These are phyloP conservation scores for Solanum pinnatisectum DNA, from an alignment of 257 asterid genomes.

Conservation along the genomic window DNA sequence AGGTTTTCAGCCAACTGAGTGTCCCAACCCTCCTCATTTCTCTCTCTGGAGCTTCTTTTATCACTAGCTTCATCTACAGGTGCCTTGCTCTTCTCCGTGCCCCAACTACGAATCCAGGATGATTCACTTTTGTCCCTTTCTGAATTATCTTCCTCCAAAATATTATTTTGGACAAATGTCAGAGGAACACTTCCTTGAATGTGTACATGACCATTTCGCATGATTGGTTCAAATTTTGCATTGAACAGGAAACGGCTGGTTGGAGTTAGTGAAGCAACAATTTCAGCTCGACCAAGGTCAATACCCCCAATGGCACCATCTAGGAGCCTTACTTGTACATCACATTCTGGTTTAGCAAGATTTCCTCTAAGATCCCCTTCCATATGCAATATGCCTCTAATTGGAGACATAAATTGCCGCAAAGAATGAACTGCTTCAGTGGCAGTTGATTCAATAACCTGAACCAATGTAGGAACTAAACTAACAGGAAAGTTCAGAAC, in stretches of 20 bases:
- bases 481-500: slow-evolving; percentile 92
- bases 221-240: slow-evolving; percentile 86
- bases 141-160: slow-evolving; percentile 49
- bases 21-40: slow-evolving; percentile 84
- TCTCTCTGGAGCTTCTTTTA: slow-evolving; percentile 65
- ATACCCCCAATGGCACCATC: slow-evolving; percentile 97
- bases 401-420: slow-evolving; percentile 81
- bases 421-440: slow-evolving; percentile 85
- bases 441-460: slow-evolving; percentile 89
- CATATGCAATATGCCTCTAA: slow-evolving; percentile 94
- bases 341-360: slow-evolving; percentile 94
- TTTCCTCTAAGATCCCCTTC: slow-evolving; percentile 99
- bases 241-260: slow-evolving; percentile 81
- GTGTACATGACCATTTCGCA: slow-evolving; percentile 87
- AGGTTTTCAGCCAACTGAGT: slow-evolving; percentile 86
- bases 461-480: slow-evolving; percentile 86
- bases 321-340: slow-evolving; percentile 93
- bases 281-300: slow-evolving; percentile 93
- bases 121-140: slow-evolving; percentile 66
- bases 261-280: slow-evolving; percentile 95
- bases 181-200: slow-evolving; percentile 95
- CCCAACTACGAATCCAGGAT: slow-evolving; percentile 72
- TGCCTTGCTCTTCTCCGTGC: slow-evolving; percentile 46
- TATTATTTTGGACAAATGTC: slow-evolving; percentile 55
- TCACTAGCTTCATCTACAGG: slow-evolving; percentile 61